These are phyloP conservation scores for Paramecium octaurelia DNA, from an alignment of 73 alveolate species.

Conservation along the genomic window DNA sequence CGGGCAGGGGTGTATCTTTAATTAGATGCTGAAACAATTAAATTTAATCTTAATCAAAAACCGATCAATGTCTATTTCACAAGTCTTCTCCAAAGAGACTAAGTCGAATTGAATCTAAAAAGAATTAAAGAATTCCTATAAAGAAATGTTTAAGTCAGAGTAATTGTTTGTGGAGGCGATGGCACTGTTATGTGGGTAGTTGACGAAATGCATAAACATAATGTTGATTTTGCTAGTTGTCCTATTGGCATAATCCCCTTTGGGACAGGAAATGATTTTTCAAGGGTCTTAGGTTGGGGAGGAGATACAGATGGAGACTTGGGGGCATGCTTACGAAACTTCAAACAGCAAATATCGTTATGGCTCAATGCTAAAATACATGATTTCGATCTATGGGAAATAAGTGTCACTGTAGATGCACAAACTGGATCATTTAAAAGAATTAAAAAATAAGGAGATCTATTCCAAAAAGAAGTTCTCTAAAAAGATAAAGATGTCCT, in stretches of 20 bases:
- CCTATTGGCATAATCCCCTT: constrained; percentile 74
- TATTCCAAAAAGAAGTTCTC: neutral
- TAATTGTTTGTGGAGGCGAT: constrained; percentile 80
- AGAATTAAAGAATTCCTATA: neutral
- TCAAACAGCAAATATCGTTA: constrained; percentile 14
- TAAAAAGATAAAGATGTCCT: constrained; percentile 7
- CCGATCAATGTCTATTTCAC: neutral
- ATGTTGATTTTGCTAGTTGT: constrained; percentile 41
- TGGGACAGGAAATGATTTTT: constrained; percentile 86
- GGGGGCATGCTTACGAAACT: constrained; percentile 46
- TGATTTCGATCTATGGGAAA: constrained; percentile 86
- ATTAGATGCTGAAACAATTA: neutral
- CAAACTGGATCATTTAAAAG: constrained; percentile 72
- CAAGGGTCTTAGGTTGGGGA: constrained; percentile 68
- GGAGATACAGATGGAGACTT: constrained; percentile 36
- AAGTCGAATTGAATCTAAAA: neutral
- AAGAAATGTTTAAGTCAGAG: neutral
- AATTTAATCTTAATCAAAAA: neutral
- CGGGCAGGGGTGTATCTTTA: constrained; percentile 45
- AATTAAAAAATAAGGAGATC: constrained; percentile 46
- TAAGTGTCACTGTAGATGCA: constrained; percentile 66
- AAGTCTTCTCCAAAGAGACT: neutral
- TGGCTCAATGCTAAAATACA: constrained; percentile 67
- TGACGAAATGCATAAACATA: constrained; percentile 50
- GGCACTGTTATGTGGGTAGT: constrained; percentile 82